Base-by-base conservation (phyloP, 768 basidiomycete species). In the Psilocybe azurescens region DNA sequence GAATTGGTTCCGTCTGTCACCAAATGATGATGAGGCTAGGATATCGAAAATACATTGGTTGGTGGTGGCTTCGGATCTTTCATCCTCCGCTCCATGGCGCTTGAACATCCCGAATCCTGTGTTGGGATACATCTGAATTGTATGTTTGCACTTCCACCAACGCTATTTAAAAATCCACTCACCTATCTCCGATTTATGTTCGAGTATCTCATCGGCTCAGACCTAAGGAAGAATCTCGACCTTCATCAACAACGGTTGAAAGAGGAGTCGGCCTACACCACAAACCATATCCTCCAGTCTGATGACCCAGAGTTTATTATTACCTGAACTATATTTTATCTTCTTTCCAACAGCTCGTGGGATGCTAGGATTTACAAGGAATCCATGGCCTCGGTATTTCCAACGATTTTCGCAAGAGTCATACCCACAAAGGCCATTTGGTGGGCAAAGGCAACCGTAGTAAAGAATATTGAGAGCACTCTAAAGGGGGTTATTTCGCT, bases 211-310 rank as follows among this genome's bases (percentile, higher is more conserved):
- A 24, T 24, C 24, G 65, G 65, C 66, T 73, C 73, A 1, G 66
- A 68, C 5, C 78, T 79, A 54, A 73, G 75, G 49, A 69, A 70
- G 9, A 71, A 71, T 1, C 38, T 76, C 4, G 24, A 69, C 61
- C 30, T 67, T 71, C 7, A 68, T 73, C 58, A 69, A 53, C 67
- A 66, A 67, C 79, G 74, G 65, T 56, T 69, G 52, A 67, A 60
- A 10, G 65, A 70, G 14, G 78, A 77, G 44, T 60, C 36, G 3
- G 81, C 79, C 7, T 83, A 83, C 62, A 61, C 81, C 81, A 0
- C 81, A 82, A 61, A 81, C 81, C 1, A 63, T 83, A 13, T 81
- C 80, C 0, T 84, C 83, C 62, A 68, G 72, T 1, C 71, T 87
- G 1, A 65, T 0, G 86, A 86, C 65, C 84, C 83, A 49, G 72